Percentiles rank a stretch among this genome's conserved stretches.
Evolutionary conservation across 2,329 filamentous ascomycete species (phyloP).

Genomic region (Fonsecaea nubica): DNA sequence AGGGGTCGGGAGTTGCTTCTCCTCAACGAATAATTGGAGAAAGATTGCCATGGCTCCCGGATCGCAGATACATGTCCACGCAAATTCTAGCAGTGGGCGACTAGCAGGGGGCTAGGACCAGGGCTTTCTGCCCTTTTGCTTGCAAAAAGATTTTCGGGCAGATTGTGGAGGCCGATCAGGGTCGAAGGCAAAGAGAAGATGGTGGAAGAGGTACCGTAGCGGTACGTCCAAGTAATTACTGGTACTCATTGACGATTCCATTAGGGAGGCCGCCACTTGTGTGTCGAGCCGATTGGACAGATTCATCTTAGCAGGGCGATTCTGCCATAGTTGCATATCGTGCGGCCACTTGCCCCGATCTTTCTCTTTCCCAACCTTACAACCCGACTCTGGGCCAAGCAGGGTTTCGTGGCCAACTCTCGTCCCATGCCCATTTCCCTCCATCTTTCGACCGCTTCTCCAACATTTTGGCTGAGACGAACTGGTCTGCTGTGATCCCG

Average conservation of each 20-base stretch:
- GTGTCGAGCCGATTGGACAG: conserved; percentile 9
- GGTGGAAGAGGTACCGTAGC: background rate
- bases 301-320: conserved; percentile 5
- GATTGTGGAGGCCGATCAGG: conserved; percentile 7
- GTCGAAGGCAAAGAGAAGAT: background rate
- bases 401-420: conserved; percentile 5
- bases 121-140: background rate
- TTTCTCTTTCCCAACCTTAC: conserved; percentile 4
- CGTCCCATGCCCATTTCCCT: background rate
- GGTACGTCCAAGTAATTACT: background rate
- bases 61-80: background rate
- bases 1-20: background rate
- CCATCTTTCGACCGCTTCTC: background rate
- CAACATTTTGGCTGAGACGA: background rate
- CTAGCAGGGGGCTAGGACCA: background rate
- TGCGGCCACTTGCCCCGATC: conserved; percentile 4
- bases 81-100: background rate
- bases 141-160: background rate
- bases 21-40: background rate
- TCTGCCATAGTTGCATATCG: conserved; percentile 8
- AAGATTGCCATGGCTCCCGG: background rate
- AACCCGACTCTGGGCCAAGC: background rate
- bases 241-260: background rate
- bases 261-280: conserved; percentile 12
- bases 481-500: background rate